Evolutionary conservation across 2,329 filamentous ascomycete genomes (phyloP).

Genomic region (Trichoderma afroharzianum): DNA sequence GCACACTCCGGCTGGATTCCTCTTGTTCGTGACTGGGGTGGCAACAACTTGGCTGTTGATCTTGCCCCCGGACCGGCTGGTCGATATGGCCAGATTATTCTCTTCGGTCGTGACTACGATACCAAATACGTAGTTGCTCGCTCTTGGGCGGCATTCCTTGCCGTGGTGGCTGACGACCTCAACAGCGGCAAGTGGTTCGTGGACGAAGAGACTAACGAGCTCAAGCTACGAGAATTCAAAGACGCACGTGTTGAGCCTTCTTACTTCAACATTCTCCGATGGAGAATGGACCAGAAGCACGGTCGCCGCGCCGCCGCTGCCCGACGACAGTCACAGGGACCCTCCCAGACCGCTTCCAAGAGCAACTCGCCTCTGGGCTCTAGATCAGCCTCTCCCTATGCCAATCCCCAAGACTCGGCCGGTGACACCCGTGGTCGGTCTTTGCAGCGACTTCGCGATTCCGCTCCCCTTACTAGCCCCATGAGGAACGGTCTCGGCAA

Average conservation of each 20-base stretch:
- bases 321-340: slow-evolving; percentile 52
- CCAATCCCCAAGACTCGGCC: slow-evolving; percentile 57
- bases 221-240: slow-evolving; percentile 92
- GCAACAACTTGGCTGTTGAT: slow-evolving; percentile 94
- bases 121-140: slow-evolving; percentile 95
- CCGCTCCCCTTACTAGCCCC: slow-evolving; percentile 61
- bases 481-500: slow-evolving; percentile 64
- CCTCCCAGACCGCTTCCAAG: slow-evolving; percentile 45
- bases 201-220: slow-evolving; percentile 85
- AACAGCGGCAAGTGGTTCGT: slow-evolving; percentile 86
- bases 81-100: slow-evolving; percentile 93
- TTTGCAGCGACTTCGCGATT: slow-evolving; percentile 64
- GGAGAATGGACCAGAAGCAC: slow-evolving; percentile 94
- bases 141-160: slow-evolving; percentile 86
- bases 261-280: slow-evolving; percentile 92
- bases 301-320: slow-evolving; percentile 57
- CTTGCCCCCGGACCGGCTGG: slow-evolving; percentile 85
- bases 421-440: slow-evolving; percentile 65
- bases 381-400: slow-evolving; percentile 58
- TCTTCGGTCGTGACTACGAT: slow-evolving; percentile 96
- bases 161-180: slow-evolving; percentile 84
- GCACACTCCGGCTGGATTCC: slow-evolving; percentile 95
- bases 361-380: slow-evolving; percentile 45
- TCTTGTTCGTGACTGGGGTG: slow-evolving; percentile 94
- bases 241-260: slow-evolving; percentile 81